phyloP scores from a whole-genome alignment of 1,284 basidiomycete species.

The Ceraceosorus bombacis region DNA sequence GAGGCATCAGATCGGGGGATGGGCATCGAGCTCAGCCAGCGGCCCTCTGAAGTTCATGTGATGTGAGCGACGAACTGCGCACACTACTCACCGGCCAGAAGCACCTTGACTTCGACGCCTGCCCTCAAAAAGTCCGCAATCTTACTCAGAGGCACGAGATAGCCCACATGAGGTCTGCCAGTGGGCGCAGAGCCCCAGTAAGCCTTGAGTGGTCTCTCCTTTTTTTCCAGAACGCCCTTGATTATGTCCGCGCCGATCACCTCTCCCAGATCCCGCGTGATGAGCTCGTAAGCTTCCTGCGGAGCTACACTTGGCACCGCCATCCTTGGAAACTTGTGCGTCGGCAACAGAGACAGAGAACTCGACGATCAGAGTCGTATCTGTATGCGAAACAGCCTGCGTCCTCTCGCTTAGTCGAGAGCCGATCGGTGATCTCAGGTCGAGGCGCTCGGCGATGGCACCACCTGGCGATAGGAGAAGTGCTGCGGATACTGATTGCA shows the following conservation, averaged over 20 bases:
- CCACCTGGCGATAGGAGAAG: too few species aligned
- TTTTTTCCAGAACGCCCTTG: constrained; percentile 69
- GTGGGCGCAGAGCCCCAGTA: constrained; percentile 79
- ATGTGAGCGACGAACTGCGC: not conserved
- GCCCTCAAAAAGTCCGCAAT: constrained; percentile 93
- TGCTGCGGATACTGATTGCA: too few species aligned
- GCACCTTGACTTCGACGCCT: constrained; percentile 81
- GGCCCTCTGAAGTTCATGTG: not conserved
- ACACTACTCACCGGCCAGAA: constrained; percentile 62
- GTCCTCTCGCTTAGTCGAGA: too few species aligned
- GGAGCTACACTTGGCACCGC: constrained; percentile 28
- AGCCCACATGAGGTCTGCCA: constrained; percentile 86
- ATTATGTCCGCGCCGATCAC: constrained; percentile 78
- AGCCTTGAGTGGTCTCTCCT: constrained; percentile 28
- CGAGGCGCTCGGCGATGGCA: too few species aligned
- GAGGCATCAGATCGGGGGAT: not conserved
- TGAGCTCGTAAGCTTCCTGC: constrained; percentile 70
- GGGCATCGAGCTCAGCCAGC: not conserved
- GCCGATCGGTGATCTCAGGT: too few species aligned
- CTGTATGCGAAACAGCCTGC: too few species aligned
- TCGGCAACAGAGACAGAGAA: too few species aligned
- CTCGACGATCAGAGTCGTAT: too few species aligned
- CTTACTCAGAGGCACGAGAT: constrained; percentile 91
- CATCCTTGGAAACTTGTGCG: not conserved
- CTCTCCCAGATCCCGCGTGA: constrained; percentile 79